Conservation (phyloP, 192 early-diverging fungal species). For the Linnemannia hyalina region DNA sequence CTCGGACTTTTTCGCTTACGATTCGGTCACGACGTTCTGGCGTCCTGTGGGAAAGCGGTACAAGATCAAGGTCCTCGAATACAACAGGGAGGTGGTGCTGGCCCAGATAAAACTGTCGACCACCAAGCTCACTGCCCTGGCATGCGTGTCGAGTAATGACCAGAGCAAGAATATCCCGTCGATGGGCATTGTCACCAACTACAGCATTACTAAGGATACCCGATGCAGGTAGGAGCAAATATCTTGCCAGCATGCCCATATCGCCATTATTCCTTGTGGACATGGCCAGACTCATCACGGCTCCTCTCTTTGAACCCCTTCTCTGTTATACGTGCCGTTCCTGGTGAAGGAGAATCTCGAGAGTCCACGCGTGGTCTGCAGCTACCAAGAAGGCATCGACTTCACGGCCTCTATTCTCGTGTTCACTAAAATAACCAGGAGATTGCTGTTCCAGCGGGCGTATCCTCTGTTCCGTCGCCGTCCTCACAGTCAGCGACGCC, state of each 20-base stretch:
- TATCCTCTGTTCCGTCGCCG: neutral
- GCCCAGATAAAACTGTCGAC: neutral
- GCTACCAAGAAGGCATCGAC: neutral
- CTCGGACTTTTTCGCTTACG: slow-evolving; percentile 9
- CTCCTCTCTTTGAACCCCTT: neutral
- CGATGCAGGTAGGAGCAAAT: slow-evolving; percentile 4
- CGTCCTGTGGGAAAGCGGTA: slow-evolving; percentile 9
- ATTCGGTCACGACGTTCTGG: neutral
- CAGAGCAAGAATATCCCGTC: neutral
- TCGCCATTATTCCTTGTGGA: neutral
- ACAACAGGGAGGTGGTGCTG: neutral
- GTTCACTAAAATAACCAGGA: slow-evolving; percentile 3
- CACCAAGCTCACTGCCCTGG: slow-evolving; percentile 11
- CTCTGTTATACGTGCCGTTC: neutral
- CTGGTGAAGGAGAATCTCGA: neutral
- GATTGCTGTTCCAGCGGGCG: slow-evolving; percentile 11
- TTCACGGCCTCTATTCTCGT: neutral
- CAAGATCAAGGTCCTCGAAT: slow-evolving; percentile 16
- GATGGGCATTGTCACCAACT: slow-evolving; percentile 1
- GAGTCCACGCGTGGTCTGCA: neutral
- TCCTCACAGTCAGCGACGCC: neutral
- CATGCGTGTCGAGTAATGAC: slow-evolving; percentile 8
- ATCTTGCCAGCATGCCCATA: slow-evolving; percentile 5
- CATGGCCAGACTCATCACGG: neutral
- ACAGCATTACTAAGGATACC: slow-evolving; percentile 8